Evolutionary conservation across 495 filamentous ascomycete species (phyloP).

Genomic region (Podospora didyma): DNA sequence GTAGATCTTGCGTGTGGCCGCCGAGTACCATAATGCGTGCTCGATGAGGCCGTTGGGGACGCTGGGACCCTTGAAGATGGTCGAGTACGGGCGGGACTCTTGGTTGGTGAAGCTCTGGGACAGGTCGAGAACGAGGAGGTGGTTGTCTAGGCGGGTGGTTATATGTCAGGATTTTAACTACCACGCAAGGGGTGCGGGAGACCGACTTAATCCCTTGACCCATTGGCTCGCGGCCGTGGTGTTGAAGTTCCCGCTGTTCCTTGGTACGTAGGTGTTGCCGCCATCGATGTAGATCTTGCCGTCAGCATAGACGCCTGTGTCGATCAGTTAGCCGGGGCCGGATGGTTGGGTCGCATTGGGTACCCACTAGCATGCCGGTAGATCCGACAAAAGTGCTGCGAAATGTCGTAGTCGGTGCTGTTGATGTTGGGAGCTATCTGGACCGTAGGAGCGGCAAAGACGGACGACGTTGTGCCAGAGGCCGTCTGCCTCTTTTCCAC

Average conservation of each 20-base stretch:
- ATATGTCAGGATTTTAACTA: too few relatives aligned
- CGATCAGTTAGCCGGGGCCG: background rate
- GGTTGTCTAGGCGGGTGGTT: constrained; percentile 10
- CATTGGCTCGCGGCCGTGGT: background rate
- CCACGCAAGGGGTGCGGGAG: background rate
- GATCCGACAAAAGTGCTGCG: constrained; percentile 11
- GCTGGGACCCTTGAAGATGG: constrained; percentile 7
- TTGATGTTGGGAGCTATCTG: constrained; percentile 7
- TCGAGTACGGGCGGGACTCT: constrained; percentile 8
- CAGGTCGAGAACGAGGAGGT: constrained; percentile 13
- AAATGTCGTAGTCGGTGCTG: constrained; percentile 10
- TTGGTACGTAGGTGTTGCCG: constrained; percentile 13
- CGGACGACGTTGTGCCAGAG: background rate
- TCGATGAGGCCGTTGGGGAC: constrained; percentile 13
- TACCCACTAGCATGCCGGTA: constrained; percentile 13
- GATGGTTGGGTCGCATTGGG: background rate
- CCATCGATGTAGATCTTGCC: constrained; percentile 19
- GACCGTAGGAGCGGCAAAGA: constrained; percentile 8
- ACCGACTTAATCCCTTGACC: constrained; percentile 10
- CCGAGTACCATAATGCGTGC: constrained; percentile 13
- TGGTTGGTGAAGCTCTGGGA: constrained; percentile 11
- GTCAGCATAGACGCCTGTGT: constrained; percentile 8
- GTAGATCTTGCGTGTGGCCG: constrained; percentile 8
- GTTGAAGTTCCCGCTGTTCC: constrained; percentile 5
- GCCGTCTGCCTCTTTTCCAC: background rate